Evolutionary conservation across 257 asterid species (phyloP).

Genomic region (Striga asiatica): DNA sequence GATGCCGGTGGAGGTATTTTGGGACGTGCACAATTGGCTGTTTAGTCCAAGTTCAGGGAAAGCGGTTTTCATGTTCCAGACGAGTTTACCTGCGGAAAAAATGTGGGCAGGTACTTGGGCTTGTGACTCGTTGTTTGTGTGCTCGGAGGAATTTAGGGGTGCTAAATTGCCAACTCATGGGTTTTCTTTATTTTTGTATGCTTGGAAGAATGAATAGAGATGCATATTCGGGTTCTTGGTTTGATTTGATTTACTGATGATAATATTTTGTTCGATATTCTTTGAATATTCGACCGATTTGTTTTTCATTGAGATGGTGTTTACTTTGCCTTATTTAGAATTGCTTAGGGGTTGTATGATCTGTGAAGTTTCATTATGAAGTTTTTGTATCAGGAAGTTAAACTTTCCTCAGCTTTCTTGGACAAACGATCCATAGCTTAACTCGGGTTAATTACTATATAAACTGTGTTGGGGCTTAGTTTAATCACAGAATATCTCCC

Average conservation of each 20-base stretch:
- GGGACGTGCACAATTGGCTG: constrained; percentile 91
- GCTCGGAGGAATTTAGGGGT: constrained; percentile 31
- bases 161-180: constrained; percentile 38
- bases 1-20: constrained; percentile 63
- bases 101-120: constrained; percentile 28
- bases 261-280: constrained; percentile 9
- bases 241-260: constrained; percentile 13
- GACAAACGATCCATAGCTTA: no score
- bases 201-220: constrained; percentile 65
- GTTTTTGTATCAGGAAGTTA: neutral
- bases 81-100: constrained; percentile 42
- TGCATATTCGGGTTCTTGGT: neutral
- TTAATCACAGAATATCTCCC: no score
- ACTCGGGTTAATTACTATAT: no score
- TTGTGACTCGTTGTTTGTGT: constrained; percentile 23
- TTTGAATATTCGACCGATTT: constrained; percentile 12
- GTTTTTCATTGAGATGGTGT: constrained; percentile 14
- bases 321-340: neutral
- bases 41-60: constrained; percentile 53
- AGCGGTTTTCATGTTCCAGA: constrained; percentile 69
- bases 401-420: no score
- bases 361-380: neutral
- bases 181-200: constrained; percentile 59
- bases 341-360: neutral
- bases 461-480: no score